Conservation (phyloP, 1,284 basidiomycete species). For the Moesziomyces aphidis region DNA sequence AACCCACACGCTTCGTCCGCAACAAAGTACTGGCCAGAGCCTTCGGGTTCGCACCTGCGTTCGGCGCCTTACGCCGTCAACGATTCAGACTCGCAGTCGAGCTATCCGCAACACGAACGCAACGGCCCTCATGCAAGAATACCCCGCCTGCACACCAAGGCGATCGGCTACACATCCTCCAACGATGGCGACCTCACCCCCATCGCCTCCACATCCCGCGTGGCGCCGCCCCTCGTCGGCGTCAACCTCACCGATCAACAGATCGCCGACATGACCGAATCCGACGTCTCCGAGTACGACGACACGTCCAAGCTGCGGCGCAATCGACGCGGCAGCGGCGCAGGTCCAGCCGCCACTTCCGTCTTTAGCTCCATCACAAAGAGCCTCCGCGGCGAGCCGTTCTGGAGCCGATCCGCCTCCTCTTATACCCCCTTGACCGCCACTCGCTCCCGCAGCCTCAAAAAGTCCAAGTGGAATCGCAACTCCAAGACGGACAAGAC, state of each 20-base stretch:
- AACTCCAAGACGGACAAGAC: conserved; percentile 36
- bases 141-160: conserved; percentile 19
- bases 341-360: conserved; percentile 13
- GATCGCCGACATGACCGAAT: conserved; percentile 53
- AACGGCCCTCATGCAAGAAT: conserved; percentile 19
- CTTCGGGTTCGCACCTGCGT: conserved; percentile 7
- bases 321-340: conserved; percentile 18
- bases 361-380: conserved; percentile 44
- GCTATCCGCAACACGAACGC: conserved; percentile 14
- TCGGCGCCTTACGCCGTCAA: conserved; percentile 8
- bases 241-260: conserved; percentile 40
- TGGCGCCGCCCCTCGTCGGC: conserved; percentile 43
- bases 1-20: conserved; percentile 2
- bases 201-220: conserved; percentile 38
- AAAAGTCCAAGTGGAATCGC: conserved; percentile 47
- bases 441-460: conserved; percentile 32
- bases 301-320: conserved; percentile 38
- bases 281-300: conserved; percentile 51
- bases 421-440: conserved; percentile 20
- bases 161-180: conserved; percentile 48
- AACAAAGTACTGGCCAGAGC: conserved; percentile 34
- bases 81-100: conserved; percentile 4
- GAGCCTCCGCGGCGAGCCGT: conserved; percentile 25
- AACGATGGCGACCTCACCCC: conserved; percentile 50
- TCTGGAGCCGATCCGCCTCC: conserved; percentile 37